Evolutionary conservation across 495 filamentous ascomycete species (phyloP).

Genomic region (Massariosphaeria phaeospora): DNA sequence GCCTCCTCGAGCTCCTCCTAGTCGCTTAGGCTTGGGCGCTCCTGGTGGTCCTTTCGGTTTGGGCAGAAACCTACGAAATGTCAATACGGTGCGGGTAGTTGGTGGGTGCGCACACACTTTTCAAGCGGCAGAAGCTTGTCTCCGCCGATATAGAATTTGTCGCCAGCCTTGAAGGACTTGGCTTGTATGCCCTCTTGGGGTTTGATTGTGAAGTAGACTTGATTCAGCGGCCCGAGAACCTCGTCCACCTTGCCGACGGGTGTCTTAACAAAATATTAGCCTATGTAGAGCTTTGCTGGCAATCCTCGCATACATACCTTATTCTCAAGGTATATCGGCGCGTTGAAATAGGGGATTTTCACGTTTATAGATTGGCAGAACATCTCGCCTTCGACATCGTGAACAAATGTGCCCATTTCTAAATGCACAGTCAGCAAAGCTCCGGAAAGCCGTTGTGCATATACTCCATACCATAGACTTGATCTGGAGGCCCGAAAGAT

Average conservation of each 20-base stretch:
- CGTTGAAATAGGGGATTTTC: conserved; percentile 98
- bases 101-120: no score
- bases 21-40: conserved; percentile 55
- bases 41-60: conserved; percentile 82
- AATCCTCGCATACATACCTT: no score
- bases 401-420: conserved; percentile 92
- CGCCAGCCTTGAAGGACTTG: conserved; percentile 85
- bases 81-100: no score
- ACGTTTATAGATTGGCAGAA: conserved; percentile 88
- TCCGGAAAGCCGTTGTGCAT: not conserved
- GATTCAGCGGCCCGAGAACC: conserved; percentile 89
- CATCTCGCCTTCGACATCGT: conserved; percentile 94
- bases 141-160: conserved; percentile 92
- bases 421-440: conserved; percentile 14
- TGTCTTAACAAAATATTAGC: conserved; percentile 53
- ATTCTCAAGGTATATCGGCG: conserved; percentile 96
- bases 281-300: no score
- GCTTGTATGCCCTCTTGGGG: conserved; percentile 93
- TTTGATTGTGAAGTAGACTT: conserved; percentile 97
- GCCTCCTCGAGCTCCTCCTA: conserved; percentile 48
- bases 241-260: conserved; percentile 90
- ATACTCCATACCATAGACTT: conserved; percentile 54
- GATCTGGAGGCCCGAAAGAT: conserved; percentile 61
- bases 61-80: conserved; percentile 66
- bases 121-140: conserved; percentile 94